Percentiles rank a stretch among this genome's conserved stretches.
Evolutionary conservation across 768 basidiomycete genomes (phyloP).

Genomic region (Cubamyces lactineus): DNA sequence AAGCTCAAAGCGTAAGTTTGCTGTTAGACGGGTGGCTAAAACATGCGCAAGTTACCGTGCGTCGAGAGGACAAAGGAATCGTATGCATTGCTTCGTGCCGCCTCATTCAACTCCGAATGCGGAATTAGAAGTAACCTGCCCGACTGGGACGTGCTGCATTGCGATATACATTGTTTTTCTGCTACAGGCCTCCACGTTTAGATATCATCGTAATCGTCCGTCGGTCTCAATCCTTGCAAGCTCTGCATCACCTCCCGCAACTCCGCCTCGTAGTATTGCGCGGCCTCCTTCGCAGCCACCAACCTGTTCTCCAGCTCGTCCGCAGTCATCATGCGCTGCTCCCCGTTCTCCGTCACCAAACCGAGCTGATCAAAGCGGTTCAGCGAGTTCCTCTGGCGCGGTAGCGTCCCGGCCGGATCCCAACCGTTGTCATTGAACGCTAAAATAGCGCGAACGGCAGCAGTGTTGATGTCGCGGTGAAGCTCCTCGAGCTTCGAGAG

Average conservation of each 20-base stretch:
- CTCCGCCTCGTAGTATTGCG: constrained; percentile 73
- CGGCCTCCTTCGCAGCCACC: constrained; percentile 68
- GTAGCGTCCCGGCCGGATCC: constrained; percentile 72
- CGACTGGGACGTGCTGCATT: background rate
- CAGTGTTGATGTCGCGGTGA: constrained; percentile 88
- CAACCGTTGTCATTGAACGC: constrained; percentile 86
- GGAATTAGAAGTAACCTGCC: background rate
- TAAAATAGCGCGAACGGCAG: constrained; percentile 80
- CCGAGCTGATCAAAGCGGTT: constrained; percentile 71
- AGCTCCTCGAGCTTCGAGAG: constrained; percentile 86
- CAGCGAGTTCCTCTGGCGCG: constrained; percentile 69
- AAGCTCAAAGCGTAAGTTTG: background rate
- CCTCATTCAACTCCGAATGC: no score
- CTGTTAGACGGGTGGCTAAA: background rate
- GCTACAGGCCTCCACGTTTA: background rate
- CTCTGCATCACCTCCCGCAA: constrained; percentile 75
- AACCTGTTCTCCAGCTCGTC: constrained; percentile 80
- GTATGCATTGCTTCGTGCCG: no score
- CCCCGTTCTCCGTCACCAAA: constrained; percentile 48
- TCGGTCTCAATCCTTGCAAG: constrained; percentile 58
- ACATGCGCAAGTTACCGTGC: background rate
- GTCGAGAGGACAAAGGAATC: no score
- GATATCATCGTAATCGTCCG: constrained; percentile 38
- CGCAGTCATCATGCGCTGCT: constrained; percentile 55
- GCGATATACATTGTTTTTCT: background rate